Conservation (phyloP, 495 filamentous ascomycete species). For the Cudoniella acicularis region DNA sequence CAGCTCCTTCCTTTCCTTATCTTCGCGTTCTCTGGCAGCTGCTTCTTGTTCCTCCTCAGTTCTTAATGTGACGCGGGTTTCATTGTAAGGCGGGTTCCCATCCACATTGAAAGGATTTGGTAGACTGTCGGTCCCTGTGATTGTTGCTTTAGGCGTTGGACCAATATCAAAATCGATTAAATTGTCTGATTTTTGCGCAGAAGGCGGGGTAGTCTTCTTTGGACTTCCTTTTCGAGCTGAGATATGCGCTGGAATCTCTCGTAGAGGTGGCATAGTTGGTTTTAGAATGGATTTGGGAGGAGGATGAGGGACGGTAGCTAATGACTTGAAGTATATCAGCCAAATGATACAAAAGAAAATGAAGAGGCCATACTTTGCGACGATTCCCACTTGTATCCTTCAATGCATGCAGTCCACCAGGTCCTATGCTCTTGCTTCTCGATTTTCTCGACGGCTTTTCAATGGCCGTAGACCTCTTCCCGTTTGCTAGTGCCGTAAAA, state of each 20-base stretch:
- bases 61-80: conserved; percentile 45
- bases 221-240: conserved; percentile 21
- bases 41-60: conserved; percentile 82
- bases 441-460: conserved; percentile 63
- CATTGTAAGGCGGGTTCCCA: conserved; percentile 37
- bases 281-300: conserved; percentile 79
- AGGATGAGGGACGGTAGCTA: conserved; percentile 41
- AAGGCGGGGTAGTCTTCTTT: conserved; percentile 29
- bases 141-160: conserved; percentile 12
- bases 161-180: conserved; percentile 26
- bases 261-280: conserved; percentile 66
- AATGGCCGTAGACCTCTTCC: conserved; percentile 33
- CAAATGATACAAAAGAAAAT: conserved; percentile 7
- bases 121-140: conserved; percentile 37
- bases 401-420: conserved; percentile 79
- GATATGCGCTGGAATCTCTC: conserved; percentile 50
- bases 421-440: conserved; percentile 92
- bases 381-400: conserved; percentile 77
- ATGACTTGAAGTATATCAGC: conserved; percentile 36
- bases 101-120: conserved; percentile 49
- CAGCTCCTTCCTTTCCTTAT: conserved; percentile 60
- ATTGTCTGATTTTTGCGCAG: conserved; percentile 16
- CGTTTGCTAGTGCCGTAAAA: conserved; percentile 35
- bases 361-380: conserved; percentile 56
- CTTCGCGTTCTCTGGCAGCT: conserved; percentile 67